Evolutionary conservation across 257 asterid genomes (phyloP), one percentile per base, ranked within the genome.

Genomic region (Nicotiana obtusifolia): DNA sequence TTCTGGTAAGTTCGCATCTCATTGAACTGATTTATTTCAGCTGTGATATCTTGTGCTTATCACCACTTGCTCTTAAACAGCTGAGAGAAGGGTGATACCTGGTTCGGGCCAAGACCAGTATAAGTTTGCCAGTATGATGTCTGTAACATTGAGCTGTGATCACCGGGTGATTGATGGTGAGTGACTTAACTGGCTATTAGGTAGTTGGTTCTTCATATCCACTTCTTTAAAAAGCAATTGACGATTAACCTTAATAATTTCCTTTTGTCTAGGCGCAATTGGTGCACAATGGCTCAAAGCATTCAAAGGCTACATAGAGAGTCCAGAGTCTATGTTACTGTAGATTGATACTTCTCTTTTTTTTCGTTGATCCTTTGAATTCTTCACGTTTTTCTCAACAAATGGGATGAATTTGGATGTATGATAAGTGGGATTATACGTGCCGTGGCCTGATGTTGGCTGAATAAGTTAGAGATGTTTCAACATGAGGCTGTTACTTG

Each of bases 271-370:
- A 96, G 99, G 99, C 30, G 99, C 98, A 14, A 87, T 96, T 41
- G 99, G 98, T 66, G 99, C 99, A 4, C 98, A 96, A 88, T 96
- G 99, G 99, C 89, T 96, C 83, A 96, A 94, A 89, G 98, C 98
- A 49, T 96, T 96, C 37, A 96, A 96, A 86, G 95, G 98, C 84
- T 96, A 94, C 90, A 91, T 96, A 19, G 99, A 96, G 90, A 94
- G 88, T 81, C 99, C 99, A 5, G 97, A 94, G 84, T 83, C 97
- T 1, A 94, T 96, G 99, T 78, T 95, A 88, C 97, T 96, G 52
- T 94, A 77, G 89, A 82, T 82, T 57, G 60, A 65, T 60, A 37
- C 66, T 84, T 64, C 53, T 24, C 31, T 30, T 30, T 22, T 7
- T 83, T 19, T 26, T 19, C 75, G 26, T 2, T 68, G 78, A 0